phyloP scores from a whole-genome alignment of 345 rosid genomes.

The Euphorbia lathyris region DNA sequence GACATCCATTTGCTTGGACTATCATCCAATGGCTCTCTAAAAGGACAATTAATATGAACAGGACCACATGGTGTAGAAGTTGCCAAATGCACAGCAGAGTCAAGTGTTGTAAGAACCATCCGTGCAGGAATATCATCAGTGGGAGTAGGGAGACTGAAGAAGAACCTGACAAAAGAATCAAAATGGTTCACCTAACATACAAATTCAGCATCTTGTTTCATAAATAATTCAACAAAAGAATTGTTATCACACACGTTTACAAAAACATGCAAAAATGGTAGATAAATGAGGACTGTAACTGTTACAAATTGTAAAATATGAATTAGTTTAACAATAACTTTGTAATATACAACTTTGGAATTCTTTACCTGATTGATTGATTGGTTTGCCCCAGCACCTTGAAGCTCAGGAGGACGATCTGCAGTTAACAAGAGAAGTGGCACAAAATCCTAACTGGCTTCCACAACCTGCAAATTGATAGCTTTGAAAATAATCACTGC shows the following conservation, averaged over 20 bases:
- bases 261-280: background rate
- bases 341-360: slow-evolving; percentile 7
- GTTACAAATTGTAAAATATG: slow-evolving; percentile 8
- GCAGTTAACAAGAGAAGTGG: slow-evolving; percentile 87
- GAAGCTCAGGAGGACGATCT: slow-evolving; percentile 98
- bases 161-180: slow-evolving; percentile 85
- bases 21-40: slow-evolving; percentile 80
- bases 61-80: slow-evolving; percentile 73
- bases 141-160: slow-evolving; percentile 86
- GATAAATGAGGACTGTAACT: background rate
- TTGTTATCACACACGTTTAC: background rate
- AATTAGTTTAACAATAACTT: background rate
- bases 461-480: slow-evolving; percentile 68
- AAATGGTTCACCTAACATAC: slow-evolving; percentile 73
- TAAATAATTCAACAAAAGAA: slow-evolving; percentile 14
- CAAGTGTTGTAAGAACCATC: slow-evolving; percentile 82
- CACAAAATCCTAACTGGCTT: slow-evolving; percentile 93
- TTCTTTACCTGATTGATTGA: slow-evolving; percentile 94
- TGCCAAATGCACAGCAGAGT: slow-evolving; percentile 85
- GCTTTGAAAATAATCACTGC: slow-evolving; percentile 5
- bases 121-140: slow-evolving; percentile 72
- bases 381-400: slow-evolving; percentile 89
- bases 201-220: slow-evolving; percentile 12
- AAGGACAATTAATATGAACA: slow-evolving; percentile 91
- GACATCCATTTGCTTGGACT: slow-evolving; percentile 53